phyloP scores from a whole-genome alignment of 2,329 filamentous ascomycete species.

The Zymoseptoria passerinii region DNA sequence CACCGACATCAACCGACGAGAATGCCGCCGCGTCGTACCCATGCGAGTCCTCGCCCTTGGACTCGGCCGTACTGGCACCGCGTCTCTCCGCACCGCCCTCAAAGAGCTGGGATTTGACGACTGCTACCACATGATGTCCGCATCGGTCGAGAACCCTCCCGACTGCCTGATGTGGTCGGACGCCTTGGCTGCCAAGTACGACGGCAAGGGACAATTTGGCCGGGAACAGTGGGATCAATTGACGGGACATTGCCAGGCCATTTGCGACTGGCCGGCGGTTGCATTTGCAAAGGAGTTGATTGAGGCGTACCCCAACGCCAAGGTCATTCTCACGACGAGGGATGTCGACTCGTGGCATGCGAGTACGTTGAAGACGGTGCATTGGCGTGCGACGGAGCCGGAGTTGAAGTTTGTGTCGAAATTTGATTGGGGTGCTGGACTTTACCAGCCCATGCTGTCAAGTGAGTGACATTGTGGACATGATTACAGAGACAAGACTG shows the following conservation, averaged over 20 bases:
- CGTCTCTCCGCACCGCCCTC: conserved; percentile 58
- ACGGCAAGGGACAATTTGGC: conserved; percentile 53
- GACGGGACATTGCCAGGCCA: conserved; percentile 55
- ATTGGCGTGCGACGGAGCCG: conserved; percentile 58
- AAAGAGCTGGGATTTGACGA: conserved; percentile 58
- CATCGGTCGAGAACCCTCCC: conserved; percentile 58
- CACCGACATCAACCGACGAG: conserved; percentile 58
- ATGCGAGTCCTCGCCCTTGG: conserved; percentile 67
- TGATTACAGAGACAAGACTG: conserved; percentile 8
- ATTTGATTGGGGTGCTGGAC: conserved; percentile 55
- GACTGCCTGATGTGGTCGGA: conserved; percentile 64
- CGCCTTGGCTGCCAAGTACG: conserved; percentile 55
- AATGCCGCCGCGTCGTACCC: conserved; percentile 58
- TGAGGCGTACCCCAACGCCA: conserved; percentile 63
- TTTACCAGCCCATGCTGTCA: conserved; percentile 62
- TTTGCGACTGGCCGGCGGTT: conserved; percentile 61
- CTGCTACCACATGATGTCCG: conserved; percentile 67
- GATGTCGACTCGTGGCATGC: conserved; percentile 58
- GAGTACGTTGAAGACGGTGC: conserved; percentile 58
- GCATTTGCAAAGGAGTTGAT: conserved; percentile 63
- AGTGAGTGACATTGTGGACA: conserved; percentile 28
- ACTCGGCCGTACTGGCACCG: conserved; percentile 61
- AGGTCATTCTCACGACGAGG: conserved; percentile 59
- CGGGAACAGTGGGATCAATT: conserved; percentile 63
- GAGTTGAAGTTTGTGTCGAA: conserved; percentile 49